Conservation (phyloP, 1,139 yeast genomes). For the Saccharomyces hybrid region DNA sequence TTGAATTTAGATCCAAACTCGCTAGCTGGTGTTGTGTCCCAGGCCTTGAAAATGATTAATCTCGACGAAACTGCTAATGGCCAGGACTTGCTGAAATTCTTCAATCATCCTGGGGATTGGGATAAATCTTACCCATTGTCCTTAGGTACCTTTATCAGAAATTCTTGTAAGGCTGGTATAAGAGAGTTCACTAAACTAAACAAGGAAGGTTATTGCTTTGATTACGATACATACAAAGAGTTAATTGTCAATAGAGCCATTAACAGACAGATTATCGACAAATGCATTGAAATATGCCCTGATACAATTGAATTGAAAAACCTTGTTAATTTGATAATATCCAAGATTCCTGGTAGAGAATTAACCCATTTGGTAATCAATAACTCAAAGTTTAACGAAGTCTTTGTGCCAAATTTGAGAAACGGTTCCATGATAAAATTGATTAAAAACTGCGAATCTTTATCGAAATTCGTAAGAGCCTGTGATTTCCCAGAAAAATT, state of each 20-base stretch:
- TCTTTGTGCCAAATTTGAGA: conserved; percentile 20
- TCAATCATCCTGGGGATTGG: conserved; percentile 31
- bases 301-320: conserved; percentile 18
- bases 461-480: conserved; percentile 14
- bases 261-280: conserved; percentile 16
- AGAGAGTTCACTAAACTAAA: conserved; percentile 23
- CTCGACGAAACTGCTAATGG: conserved; percentile 8
- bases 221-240: conserved; percentile 28
- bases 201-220: conserved; percentile 27
- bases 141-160: conserved; percentile 24
- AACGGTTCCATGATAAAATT: conserved; percentile 17
- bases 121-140: conserved; percentile 29
- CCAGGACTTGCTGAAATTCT: conserved; percentile 19
- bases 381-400: conserved; percentile 13
- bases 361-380: conserved; percentile 13
- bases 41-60: conserved; percentile 25
- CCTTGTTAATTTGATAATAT: conserved; percentile 19
- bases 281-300: conserved; percentile 16
- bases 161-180: conserved; percentile 21
- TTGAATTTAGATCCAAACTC: conserved; percentile 22
- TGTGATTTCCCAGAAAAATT: conserved; percentile 25
- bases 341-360: conserved; percentile 11
- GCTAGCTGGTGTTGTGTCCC: conserved; percentile 23
- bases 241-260: conserved; percentile 17
- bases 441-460: conserved; percentile 9